A percentile compares a stretch with the other conserved stretches of the same genome.
These are phyloP conservation scores for Schizochytrium sp. DNA, from an alignment of 108 stramenopile genomes.

Conservation along the genomic window DNA sequence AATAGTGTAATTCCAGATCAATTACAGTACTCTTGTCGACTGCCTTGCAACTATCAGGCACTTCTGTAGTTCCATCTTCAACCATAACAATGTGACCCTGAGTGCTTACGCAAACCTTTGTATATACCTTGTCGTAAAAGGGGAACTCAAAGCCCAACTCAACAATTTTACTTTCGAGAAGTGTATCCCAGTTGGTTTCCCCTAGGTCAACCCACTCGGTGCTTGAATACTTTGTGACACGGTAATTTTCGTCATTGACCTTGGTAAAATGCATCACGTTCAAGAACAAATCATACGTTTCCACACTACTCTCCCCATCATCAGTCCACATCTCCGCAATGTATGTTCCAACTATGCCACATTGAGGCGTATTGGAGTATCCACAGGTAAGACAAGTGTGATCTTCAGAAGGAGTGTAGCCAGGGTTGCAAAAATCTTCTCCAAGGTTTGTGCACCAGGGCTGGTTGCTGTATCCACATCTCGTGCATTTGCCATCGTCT, in stretches of 20 bases:
- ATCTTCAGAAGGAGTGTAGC: background rate
- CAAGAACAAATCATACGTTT: background rate
- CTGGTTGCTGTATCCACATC: background rate
- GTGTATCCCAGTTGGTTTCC: background rate
- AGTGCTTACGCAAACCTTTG: background rate
- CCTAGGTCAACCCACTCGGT: background rate
- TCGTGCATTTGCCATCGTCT: background rate
- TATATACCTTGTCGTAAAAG: background rate
- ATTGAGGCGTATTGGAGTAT: background rate
- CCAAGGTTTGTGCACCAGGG: background rate
- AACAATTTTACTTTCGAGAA: background rate
- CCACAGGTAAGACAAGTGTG: background rate
- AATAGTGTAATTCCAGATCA: background rate
- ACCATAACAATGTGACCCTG: background rate
- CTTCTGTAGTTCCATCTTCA: background rate
- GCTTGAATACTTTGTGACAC: background rate
- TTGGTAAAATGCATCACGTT: background rate
- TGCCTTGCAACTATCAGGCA: background rate
- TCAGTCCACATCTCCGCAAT: background rate
- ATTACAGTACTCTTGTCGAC: background rate
- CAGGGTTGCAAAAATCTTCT: background rate
- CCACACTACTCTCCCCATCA: background rate
- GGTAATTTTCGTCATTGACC: background rate
- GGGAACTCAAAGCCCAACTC: background rate
- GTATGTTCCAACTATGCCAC: constrained; percentile 10